phyloP scores from a whole-genome alignment of 345 rosid genomes.

The Microcos paniculata region DNA sequence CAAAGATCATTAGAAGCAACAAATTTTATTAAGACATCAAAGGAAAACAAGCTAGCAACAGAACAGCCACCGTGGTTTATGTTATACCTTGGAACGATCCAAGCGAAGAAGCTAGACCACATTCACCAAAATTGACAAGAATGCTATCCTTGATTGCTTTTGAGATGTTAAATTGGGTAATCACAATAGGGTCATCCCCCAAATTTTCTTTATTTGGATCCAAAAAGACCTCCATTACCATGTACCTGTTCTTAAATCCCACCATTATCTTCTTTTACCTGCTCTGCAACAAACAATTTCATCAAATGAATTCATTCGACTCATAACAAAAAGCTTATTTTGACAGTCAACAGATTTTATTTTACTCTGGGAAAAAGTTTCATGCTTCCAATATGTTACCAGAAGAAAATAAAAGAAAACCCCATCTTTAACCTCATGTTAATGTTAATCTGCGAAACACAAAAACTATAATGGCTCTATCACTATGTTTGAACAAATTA shows the following conservation, averaged over 20 bases:
- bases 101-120: constrained; percentile 65
- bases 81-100: constrained; percentile 57
- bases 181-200: constrained; percentile 56
- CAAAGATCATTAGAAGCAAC: neutral
- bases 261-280: constrained; percentile 44
- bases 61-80: neutral
- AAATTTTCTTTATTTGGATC: constrained; percentile 61
- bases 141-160: constrained; percentile 66
- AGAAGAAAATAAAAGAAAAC: too few species aligned
- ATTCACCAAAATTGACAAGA: constrained; percentile 74
- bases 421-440: too few species aligned
- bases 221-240: constrained; percentile 71
- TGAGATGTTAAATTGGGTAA: constrained; percentile 61
- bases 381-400: too few species aligned
- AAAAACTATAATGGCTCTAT: too few species aligned
- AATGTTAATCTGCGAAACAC: too few species aligned
- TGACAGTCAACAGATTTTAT: too few species aligned
- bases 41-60: neutral
- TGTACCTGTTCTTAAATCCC: constrained; percentile 71
- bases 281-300: neutral
- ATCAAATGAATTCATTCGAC: neutral
- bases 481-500: too few species aligned
- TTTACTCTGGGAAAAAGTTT: too few species aligned
- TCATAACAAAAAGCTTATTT: too few species aligned
- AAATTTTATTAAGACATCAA: neutral